Evolutionary conservation across 257 asterid species (phyloP), one percentile per base, ranked within the genome.

Genomic region (Jasminum sambac): DNA sequence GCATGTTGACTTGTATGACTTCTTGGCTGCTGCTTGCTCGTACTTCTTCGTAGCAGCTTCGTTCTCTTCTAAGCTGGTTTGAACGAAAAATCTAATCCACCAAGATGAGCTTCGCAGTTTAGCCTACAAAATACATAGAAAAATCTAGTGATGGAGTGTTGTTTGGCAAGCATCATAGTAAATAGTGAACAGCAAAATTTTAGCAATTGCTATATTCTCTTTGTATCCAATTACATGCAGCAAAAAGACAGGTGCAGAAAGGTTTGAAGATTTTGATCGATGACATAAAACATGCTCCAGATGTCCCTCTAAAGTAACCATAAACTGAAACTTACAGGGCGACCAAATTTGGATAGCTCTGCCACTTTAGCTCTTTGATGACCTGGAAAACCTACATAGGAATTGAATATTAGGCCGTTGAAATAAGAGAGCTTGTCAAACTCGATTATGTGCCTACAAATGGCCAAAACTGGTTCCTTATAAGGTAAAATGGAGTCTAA

Each of bases 261-360:
- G 11, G 16, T 21, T 21, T 21, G n/a, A 55, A 23, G 7, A 55
- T 55, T 21, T 55, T 23, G 0, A 8, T 21, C 30, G n/a, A 55
- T 23, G 62, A 55, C 14, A 52, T 19, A 21, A 52, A 21, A 55
- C n/a, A 17, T 23, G 59, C 62, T 17, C 25, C 62, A 8, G 34
- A 30, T 11, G 9, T 21, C 17, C n/a, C 36, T 21, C 21, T 55
- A 55, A 48, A 30, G 42, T 36, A 70, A 63, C 38, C 10, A 11
- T 57, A 60, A 69, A 66, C 69, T 14, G 58, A 70, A 71, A 72
- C 85, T 84, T 79, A 92, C 98, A 38, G 96, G 94, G 72, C 92
- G 95, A 68, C 96, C 96, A 77, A 87, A 87, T 82, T 92, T 92
- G 72, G 98, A 82, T 40, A 84, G 79, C 81, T 92, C 98, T n/a